Evolutionary conservation across 306 rosid genomes (phyloP).

Genomic region (Dicorynia guianensis): DNA sequence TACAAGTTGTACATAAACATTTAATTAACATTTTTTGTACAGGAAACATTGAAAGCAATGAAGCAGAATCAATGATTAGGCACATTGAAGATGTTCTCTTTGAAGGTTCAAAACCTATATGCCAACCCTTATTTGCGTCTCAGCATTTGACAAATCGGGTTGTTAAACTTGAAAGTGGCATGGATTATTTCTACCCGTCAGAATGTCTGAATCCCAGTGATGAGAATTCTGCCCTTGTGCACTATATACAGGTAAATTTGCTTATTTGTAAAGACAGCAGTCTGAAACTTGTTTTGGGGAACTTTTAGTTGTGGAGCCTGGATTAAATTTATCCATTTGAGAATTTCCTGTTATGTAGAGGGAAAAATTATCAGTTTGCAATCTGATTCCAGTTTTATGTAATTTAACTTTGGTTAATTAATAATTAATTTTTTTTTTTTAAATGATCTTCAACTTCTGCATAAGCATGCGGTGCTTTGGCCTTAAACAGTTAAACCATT

Average conservation of each 20-base stretch:
- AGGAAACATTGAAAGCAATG: constrained; percentile 84
- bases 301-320: constrained; percentile 2
- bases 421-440: no score
- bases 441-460: neutral
- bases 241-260: constrained; percentile 76
- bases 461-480: constrained; percentile 17
- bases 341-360: neutral
- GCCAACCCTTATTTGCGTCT: constrained; percentile 80
- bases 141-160: constrained; percentile 81
- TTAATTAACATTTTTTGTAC: constrained; percentile 20
- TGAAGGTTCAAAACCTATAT: constrained; percentile 60
- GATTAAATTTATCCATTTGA: constrained; percentile 7
- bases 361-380: constrained; percentile 7
- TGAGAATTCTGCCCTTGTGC: constrained; percentile 89
- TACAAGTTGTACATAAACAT: constrained; percentile 18
- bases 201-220: constrained; percentile 87
- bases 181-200: constrained; percentile 67
- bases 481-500: constrained; percentile 19
- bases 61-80: constrained; percentile 73
- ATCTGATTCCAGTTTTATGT: neutral
- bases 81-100: constrained; percentile 75
- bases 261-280: constrained; percentile 15
- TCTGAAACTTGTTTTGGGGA: constrained; percentile 11
- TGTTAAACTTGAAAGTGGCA: constrained; percentile 81
- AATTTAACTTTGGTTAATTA: constrained; percentile 3